Evolutionary conservation across 2,329 filamentous ascomycete species (phyloP).

Genomic region (Aspergillus felis): DNA sequence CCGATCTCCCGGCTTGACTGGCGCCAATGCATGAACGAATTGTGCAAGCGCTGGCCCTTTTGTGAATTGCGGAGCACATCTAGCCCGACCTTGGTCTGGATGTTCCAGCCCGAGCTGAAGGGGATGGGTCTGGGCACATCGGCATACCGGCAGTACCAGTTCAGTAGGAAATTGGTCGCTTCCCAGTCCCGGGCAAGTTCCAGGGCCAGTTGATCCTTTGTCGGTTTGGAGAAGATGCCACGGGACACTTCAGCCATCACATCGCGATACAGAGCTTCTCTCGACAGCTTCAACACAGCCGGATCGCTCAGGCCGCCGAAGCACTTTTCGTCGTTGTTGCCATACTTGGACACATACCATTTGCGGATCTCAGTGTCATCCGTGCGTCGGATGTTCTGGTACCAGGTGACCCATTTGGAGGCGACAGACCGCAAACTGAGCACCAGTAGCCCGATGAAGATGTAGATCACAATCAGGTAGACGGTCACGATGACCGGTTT

Average conservation of each 20-base stretch:
- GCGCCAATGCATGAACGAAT: conserved; percentile 57
- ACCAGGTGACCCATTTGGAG: conserved; percentile 59
- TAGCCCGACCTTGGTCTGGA: conserved; percentile 53
- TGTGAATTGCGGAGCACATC: conserved; percentile 52
- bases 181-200: conserved; percentile 51
- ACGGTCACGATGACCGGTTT: conserved; percentile 54
- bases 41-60: conserved; percentile 54
- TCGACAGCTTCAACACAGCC: conserved; percentile 46
- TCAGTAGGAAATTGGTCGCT: conserved; percentile 51
- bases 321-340: conserved; percentile 34
- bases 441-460: conserved; percentile 51
- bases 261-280: conserved; percentile 44
- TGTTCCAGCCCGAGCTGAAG: conserved; percentile 56
- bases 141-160: conserved; percentile 50
- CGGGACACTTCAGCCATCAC: conserved; percentile 44
- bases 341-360: conserved; percentile 35
- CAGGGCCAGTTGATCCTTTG: conserved; percentile 45
- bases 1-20: conserved; percentile 53
- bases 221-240: conserved; percentile 41
- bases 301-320: conserved; percentile 47
- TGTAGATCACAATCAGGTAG: conserved; percentile 53
- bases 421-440: conserved; percentile 52
- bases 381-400: conserved; percentile 36
- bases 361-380: conserved; percentile 39
- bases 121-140: conserved; percentile 49